Evolutionary conservation across 163 green algal genomes (phyloP).

Genomic region (Coccomyxa subellipsoidea): DNA sequence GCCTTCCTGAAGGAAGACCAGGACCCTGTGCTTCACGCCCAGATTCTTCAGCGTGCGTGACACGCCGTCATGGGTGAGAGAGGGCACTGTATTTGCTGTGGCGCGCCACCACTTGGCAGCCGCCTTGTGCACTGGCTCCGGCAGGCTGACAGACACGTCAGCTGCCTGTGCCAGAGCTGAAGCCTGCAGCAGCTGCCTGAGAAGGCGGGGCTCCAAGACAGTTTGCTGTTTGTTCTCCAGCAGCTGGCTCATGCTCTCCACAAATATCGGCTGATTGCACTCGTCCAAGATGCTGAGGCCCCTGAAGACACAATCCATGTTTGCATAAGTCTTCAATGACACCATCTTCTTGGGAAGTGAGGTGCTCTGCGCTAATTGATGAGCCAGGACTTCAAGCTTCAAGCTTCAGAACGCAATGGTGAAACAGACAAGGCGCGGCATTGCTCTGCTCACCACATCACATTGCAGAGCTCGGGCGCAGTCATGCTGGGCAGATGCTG

Average conservation of each 20-base stretch:
- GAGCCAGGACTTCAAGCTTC: neutral
- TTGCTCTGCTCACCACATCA: neutral
- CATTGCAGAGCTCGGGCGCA: constrained; percentile 1
- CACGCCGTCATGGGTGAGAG: neutral
- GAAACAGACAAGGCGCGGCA: neutral
- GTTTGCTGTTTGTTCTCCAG: neutral
- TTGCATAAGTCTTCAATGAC: no score
- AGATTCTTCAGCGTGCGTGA: neutral
- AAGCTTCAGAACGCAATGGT: neutral
- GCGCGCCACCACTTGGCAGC: constrained; percentile 5
- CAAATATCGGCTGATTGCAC: neutral
- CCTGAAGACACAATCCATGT: neutral
- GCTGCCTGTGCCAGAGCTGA: neutral
- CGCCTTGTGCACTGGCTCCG: neutral
- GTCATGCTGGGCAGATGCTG: neutral
- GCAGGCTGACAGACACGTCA: neutral
- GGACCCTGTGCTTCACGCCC: neutral
- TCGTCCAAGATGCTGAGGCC: neutral
- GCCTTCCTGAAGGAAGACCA: neutral
- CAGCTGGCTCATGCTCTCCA: neutral
- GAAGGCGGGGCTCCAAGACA: constrained; percentile 5
- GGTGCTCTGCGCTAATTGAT: neutral
- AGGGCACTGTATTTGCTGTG: neutral
- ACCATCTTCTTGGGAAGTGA: neutral
- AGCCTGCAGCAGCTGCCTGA: constrained; percentile 9